Conservation (phyloP, 2,329 filamentous ascomycete species). For the Penicillium verrucosum region DNA sequence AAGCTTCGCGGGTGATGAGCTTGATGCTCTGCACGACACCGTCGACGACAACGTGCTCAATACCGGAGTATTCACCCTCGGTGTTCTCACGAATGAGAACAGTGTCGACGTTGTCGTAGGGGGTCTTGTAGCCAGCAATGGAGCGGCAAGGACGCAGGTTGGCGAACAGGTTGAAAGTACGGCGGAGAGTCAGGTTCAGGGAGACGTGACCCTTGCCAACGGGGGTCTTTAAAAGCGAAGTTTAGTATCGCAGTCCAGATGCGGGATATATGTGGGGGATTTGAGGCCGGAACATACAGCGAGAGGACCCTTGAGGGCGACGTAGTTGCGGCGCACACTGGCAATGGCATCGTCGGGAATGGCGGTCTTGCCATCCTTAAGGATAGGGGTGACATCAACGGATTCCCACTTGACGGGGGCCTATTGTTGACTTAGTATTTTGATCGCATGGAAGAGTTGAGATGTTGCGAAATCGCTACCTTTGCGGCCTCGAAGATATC, state of each 20-base stretch:
- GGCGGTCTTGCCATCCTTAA: conserved; percentile 92
- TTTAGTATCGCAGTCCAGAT: conserved; percentile 25
- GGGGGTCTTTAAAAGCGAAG: conserved; percentile 63
- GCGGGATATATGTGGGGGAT: neutral
- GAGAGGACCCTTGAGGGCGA: conserved; percentile 95
- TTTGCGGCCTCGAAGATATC: conserved; percentile 96
- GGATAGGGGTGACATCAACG: conserved; percentile 87
- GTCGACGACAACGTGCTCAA: conserved; percentile 96
- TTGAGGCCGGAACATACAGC: conserved; percentile 60
- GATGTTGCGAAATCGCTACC: conserved; percentile 48
- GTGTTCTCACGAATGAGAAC: conserved; percentile 99
- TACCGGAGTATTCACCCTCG: conserved; percentile 98
- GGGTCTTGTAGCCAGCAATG: conserved; percentile 95
- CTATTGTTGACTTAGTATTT: conserved; percentile 49
- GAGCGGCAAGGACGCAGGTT: conserved; percentile 98
- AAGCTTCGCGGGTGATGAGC: conserved; percentile 94
- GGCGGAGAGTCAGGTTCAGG: conserved; percentile 94
- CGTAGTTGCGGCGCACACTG: conserved; percentile 92
- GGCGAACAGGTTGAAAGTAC: conserved; percentile 99
- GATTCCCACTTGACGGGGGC: conserved; percentile 95
- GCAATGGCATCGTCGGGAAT: conserved; percentile 91
- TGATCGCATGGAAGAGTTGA: conserved; percentile 1
- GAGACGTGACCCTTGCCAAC: conserved; percentile 99
- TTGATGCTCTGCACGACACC: conserved; percentile 99
- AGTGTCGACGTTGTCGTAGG: conserved; percentile 95